Evolutionary conservation across 2,329 filamentous ascomycete genomes (phyloP), one percentile per base, ranked within the genome.

Genomic region (Dichotomopilus funicola): DNA sequence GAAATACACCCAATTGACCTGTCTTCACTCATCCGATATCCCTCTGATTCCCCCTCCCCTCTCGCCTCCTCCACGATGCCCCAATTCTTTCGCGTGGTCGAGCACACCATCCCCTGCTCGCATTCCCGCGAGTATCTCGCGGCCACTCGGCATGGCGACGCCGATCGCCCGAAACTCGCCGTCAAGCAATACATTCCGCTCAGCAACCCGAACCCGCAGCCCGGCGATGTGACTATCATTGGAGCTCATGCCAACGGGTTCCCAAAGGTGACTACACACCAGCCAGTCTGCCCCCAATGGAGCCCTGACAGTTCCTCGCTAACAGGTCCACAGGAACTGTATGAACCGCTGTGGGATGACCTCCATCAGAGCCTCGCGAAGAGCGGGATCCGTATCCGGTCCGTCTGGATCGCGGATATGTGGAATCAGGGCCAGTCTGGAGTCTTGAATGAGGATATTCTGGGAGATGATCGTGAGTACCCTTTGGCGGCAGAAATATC

Each of bases 231-330:
- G 7, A 96, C 90, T 19, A 85, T 97, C 56, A 83, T 97, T 54
- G 90, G 81, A 9, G 86, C 87, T 4, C 91, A 96, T 72, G 92
- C 90, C 49, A 96, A 96, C 73, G 92, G 87, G 9, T 96, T 96
- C 63, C 88, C 89, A 9, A 97, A 96, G 79, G 88, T 88, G 69
- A 53, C 64, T 34, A 7, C 19, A 5, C n/a, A 19, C 11, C 43
- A 45, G 9, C 7, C 3, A 5, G 4, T 33, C 6, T 8, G 11
- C 11, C 43, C 6, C 12, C 12, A 31, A 33, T 44, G 3, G 6
- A 45, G 11, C 3, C 42, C 36, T 8, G 10, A 9, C n/a, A 27
- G 6, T 11, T 27, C 10, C 36, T 27, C 12, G 9, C 42, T 4
- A 4, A 45, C 34, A 36, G 11, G 1, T 6, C 49, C 33, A 42